Evolutionary conservation across 1,139 yeast species (phyloP).

Genomic region (Protomyces inouyei): DNA sequence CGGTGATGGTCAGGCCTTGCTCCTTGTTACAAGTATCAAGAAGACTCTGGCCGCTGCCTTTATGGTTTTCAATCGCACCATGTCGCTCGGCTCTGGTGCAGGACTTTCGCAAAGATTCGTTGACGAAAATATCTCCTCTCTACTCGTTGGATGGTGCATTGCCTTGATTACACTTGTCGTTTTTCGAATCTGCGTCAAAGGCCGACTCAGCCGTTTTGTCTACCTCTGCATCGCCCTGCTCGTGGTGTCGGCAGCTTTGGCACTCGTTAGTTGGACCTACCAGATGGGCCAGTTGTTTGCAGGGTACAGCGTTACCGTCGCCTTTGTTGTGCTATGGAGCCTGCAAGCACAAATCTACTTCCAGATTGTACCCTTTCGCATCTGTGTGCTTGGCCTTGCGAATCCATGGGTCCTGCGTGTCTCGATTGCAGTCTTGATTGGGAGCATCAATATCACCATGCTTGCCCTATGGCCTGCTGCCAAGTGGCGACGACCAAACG

Average conservation of each 20-base stretch:
- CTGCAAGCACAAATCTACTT: conserved; percentile 12
- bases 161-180: background rate
- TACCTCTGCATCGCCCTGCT: conserved; percentile 1
- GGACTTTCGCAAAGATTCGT: background rate
- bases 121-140: conserved; percentile 2
- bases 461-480: conserved; percentile 2
- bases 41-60: too few relatives aligned
- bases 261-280: conserved; percentile 2
- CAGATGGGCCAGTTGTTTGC: background rate
- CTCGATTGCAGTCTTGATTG: background rate
- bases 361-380: conserved; percentile 9
- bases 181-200: background rate
- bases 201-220: background rate
- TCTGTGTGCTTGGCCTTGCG: conserved; percentile 2
- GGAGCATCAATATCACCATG: conserved; percentile 1
- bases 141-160: conserved; percentile 12
- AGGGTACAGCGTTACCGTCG: background rate
- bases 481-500: background rate
- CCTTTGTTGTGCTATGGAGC: conserved; percentile 8
- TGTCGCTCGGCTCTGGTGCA: too few relatives aligned
- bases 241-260: conserved; percentile 3
- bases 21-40: too few relatives aligned
- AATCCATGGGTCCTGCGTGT: background rate
- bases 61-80: too few relatives aligned
- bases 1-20: too few relatives aligned